Percentiles rank a stretch among this genome's conserved stretches.
Evolutionary conservation across 495 filamentous ascomycete genomes (phyloP).

Genomic region (Neurospora sp.): DNA sequence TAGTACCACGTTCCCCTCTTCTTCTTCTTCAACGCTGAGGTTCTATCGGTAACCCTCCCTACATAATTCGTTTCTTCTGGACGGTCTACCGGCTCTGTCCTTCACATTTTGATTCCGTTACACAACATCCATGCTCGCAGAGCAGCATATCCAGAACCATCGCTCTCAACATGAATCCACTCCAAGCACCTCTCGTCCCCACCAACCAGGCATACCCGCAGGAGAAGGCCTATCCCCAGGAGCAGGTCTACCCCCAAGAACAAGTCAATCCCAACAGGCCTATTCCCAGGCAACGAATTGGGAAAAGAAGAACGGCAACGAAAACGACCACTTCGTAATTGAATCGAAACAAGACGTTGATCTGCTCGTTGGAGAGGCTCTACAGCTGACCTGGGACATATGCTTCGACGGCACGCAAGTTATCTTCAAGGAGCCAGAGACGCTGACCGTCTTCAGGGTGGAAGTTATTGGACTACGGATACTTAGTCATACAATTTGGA

Average conservation of each 20-base stretch:
- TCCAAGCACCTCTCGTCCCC: neutral
- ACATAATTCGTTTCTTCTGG: neutral
- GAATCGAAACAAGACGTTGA: neutral
- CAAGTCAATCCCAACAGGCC: neutral
- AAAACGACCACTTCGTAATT: neutral
- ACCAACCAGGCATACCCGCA: neutral
- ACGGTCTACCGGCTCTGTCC: neutral
- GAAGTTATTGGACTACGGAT: neutral
- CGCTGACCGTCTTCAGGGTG: neutral
- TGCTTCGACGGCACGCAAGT: neutral
- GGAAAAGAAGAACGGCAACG: neutral
- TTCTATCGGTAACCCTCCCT: neutral
- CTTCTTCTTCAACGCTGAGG: neutral
- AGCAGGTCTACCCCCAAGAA: neutral
- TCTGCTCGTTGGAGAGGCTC: neutral
- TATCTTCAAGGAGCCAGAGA: neutral
- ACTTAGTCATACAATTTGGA: neutral
- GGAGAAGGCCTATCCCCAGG: neutral
- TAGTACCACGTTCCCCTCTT: neutral
- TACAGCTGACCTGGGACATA: neutral
- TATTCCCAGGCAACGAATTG: neutral
- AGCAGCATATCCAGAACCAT: neutral
- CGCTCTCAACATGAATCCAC: neutral
- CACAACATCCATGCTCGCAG: neutral
- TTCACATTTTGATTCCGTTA: neutral